Evolutionary conservation across 345 rosid genomes (phyloP), one percentile per base, ranked within the genome.

Genomic region (Gossypium mustelinum): DNA sequence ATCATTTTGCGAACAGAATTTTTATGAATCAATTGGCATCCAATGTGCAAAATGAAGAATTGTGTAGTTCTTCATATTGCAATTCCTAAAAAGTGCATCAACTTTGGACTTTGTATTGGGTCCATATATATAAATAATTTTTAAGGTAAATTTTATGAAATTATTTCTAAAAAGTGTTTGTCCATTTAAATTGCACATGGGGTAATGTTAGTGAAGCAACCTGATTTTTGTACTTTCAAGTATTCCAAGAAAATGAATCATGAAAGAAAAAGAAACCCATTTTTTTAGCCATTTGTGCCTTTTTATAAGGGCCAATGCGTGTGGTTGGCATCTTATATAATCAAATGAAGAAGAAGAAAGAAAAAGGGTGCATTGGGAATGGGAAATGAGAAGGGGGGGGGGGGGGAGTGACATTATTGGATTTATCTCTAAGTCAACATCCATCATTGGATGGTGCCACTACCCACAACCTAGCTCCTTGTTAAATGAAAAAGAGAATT

Each of bases 371-470:
- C 63, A 13, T 57, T 27, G 68, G 47, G 62, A 17, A 20, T 39
- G 25, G 60, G 18, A 11, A 48, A 2, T 11, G 2, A 3, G 41
- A 0, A 0, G 27, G 2, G 9, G 50, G 11, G 48, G 48, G 41
- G 41, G 34, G 0, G 11, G 52, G 13, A 2, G 52, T 48, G 5
- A 48, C 74, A 70, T 70, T 16, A 55, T 70, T 70, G 74, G 74
- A 47, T 54, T 70, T 1, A n/a, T 34, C 45, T 17, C 50, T 12
- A 70, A 54, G 74, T 70, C 62, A 69, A 69, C 55, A 69, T 50
- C 73, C 60, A 69, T 39, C 77, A 60, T 68, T 68, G 51, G 27
- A 17, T 65, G 72, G 62, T 72, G 69, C 75, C 61, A 50, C 64
- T 60, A 2, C 68, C 67, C 51, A 18, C 14, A 24, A 45, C 77